phyloP scores from a whole-genome alignment of 2,329 filamentous ascomycete genomes.

The Fusarium torulosum region DNA sequence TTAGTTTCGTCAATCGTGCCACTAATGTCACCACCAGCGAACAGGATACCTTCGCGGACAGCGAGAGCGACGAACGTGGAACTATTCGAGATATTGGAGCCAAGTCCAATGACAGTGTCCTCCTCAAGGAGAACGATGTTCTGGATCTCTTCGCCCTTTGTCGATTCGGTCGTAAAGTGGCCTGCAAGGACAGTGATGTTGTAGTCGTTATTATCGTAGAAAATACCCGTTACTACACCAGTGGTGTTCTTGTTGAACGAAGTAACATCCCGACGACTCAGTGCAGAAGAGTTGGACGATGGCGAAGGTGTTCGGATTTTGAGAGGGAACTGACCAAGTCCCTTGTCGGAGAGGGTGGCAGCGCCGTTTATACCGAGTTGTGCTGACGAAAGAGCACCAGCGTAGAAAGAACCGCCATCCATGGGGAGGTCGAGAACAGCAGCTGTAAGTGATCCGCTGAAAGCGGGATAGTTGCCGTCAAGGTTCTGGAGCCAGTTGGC shows the following conservation, averaged over 20 bases:
- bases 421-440: constrained; percentile 73
- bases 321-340: constrained; percentile 69
- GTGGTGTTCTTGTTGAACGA: constrained; percentile 60
- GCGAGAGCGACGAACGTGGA: constrained; percentile 82
- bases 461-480: constrained; percentile 70
- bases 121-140: constrained; percentile 89
- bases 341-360: constrained; percentile 70
- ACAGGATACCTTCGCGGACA: constrained; percentile 76
- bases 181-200: constrained; percentile 92
- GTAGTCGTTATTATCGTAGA: constrained; percentile 75
- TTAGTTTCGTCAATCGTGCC: constrained; percentile 73
- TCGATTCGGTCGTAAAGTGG: constrained; percentile 79
- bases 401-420: constrained; percentile 76
- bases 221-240: constrained; percentile 82
- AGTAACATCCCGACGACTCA: constrained; percentile 62
- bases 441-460: constrained; percentile 80
- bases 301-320: constrained; percentile 59
- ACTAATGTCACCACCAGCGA: constrained; percentile 83
- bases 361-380: constrained; percentile 79
- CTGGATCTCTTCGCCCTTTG: constrained; percentile 77
- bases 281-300: constrained; percentile 52
- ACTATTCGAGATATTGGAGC: constrained; percentile 72
- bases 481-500: constrained; percentile 91
- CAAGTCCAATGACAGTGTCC: constrained; percentile 79
- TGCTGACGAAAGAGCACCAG: constrained; percentile 84